These are phyloP conservation scores for Lactarius quietus DNA, from an alignment of 768 basidiomycete species.

Conservation along the genomic window DNA sequence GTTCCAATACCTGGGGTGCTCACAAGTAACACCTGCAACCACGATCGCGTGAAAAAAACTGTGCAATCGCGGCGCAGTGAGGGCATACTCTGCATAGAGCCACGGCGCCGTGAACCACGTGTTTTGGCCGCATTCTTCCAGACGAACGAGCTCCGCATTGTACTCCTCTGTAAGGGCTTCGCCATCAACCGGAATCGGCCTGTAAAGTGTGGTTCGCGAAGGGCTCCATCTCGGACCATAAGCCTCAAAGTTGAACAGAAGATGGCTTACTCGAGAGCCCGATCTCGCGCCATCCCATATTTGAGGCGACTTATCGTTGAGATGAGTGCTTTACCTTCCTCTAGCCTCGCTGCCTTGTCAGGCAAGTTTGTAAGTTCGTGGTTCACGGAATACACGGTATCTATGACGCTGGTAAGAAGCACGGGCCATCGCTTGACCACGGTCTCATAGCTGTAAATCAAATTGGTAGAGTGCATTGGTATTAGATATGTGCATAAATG, in stretches of 20 bases:
- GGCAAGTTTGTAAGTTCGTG: conserved; percentile 50
- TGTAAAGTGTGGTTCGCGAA: conserved; percentile 30
- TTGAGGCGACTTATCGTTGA: conserved; percentile 72
- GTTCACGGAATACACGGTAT: conserved; percentile 66
- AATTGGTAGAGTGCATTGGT: background rate
- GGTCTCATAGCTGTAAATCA: conserved; percentile 66
- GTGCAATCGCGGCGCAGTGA: conserved; percentile 12
- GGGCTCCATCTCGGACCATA: conserved; percentile 2
- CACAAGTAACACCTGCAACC: conserved; percentile 66
- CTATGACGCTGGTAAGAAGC: conserved; percentile 78
- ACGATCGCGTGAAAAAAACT: background rate
- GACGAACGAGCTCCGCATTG: conserved; percentile 62
- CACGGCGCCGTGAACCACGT: conserved; percentile 94
- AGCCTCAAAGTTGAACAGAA: no score
- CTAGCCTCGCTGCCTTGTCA: conserved; percentile 42
- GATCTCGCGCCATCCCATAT: conserved; percentile 84
- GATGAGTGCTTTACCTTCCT: conserved; percentile 80
- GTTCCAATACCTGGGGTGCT: background rate
- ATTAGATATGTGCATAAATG: background rate
- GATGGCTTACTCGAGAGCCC: conserved; percentile 63
- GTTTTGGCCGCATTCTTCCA: conserved; percentile 46
- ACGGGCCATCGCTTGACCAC: conserved; percentile 78
- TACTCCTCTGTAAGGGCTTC: conserved; percentile 68
- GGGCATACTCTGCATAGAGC: conserved; percentile 89
- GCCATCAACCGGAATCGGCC: conserved; percentile 71